Percentiles rank a stretch among this genome's conserved stretches.
Conservation (phyloP, 2,329 filamentous ascomycete genomes). For the Botrytis fragariae region DNA sequence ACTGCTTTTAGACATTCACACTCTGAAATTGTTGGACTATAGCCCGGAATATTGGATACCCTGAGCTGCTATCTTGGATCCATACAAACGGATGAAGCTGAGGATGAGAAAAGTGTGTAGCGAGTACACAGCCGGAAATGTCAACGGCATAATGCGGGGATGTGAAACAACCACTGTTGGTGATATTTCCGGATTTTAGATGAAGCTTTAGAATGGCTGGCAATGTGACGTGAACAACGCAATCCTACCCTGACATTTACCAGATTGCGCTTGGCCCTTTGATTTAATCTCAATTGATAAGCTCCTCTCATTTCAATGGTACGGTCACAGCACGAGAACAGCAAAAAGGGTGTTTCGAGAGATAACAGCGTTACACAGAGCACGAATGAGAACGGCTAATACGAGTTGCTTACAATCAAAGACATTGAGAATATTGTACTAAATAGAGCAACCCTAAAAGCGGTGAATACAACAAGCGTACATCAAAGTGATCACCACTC, state of each 20-base stretch:
- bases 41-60: too few relatives aligned
- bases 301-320: neutral
- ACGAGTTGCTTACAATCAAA: neutral
- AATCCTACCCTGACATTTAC: neutral
- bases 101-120: neutral
- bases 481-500: constrained; percentile 8
- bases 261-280: neutral
- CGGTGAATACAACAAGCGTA: neutral
- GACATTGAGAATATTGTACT: neutral
- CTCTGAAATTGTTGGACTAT: too few relatives aligned
- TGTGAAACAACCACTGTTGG: neutral
- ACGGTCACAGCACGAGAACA: neutral
- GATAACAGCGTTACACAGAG: neutral
- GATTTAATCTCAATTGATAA: neutral
- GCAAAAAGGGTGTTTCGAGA: neutral
- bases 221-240: neutral
- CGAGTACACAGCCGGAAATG: neutral
- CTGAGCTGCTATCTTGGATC: neutral
- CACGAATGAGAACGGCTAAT: neutral
- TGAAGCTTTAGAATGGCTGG: too few relatives aligned
- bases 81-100: neutral
- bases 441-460: neutral
- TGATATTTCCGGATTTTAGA: neutral
- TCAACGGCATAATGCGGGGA: neutral
- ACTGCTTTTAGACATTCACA: too few relatives aligned